Evolutionary conservation across 371 early-diverging fungal species (phyloP).

Genomic region (Mortierella sp.): DNA sequence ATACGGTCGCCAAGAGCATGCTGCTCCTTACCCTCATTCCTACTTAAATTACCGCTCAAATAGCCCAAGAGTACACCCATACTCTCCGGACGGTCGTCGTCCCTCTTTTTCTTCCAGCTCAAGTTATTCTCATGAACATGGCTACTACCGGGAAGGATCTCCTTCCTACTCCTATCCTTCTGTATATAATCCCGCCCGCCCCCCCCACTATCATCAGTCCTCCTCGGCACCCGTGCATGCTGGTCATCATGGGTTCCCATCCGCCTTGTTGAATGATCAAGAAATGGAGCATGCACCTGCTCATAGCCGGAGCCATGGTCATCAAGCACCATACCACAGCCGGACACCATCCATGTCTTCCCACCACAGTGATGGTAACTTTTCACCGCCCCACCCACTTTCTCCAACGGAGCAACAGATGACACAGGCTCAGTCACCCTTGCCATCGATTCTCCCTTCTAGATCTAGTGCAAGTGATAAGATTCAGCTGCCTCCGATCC

Average conservation of each 20-base stretch:
- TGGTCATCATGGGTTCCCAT: constrained; percentile 35
- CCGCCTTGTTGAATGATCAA: constrained; percentile 24
- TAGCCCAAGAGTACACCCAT: constrained; percentile 10
- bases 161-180: constrained; percentile 25
- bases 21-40: constrained; percentile 9
- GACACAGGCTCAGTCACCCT: constrained; percentile 11
- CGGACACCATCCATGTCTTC: constrained; percentile 57
- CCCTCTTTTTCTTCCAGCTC: constrained; percentile 14
- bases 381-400: constrained; percentile 43
- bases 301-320: constrained; percentile 10
- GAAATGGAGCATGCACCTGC: constrained; percentile 28
- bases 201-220: neutral
- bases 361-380: constrained; percentile 48
- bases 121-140: constrained; percentile 27
- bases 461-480: constrained; percentile 14
- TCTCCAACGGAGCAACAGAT: constrained; percentile 35
- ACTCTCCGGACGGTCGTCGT: constrained; percentile 13
- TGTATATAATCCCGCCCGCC: constrained; percentile 25
- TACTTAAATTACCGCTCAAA: constrained; percentile 16
- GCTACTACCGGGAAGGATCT: constrained; percentile 20
- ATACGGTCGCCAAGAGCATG: constrained; percentile 17
- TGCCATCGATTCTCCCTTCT: constrained; percentile 24
- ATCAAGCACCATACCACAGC: constrained; percentile 25
- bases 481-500: constrained; percentile 52
- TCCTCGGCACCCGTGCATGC: constrained; percentile 19